Evolutionary conservation across 768 basidiomycete genomes (phyloP).

Genomic region (Tylopilus plumbeoviolaceoides): DNA sequence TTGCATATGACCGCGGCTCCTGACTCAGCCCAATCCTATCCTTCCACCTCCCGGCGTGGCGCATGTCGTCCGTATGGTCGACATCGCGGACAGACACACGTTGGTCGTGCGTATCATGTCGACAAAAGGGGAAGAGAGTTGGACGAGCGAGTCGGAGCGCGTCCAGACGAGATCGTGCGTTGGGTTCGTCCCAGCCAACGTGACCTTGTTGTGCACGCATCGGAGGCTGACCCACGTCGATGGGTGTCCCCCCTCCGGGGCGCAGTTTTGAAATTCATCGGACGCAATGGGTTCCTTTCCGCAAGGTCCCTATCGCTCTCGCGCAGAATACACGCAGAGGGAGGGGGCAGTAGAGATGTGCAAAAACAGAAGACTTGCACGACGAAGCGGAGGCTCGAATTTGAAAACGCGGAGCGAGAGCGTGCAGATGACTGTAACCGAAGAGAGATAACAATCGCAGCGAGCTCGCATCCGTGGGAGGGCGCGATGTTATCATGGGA

Average conservation of each 20-base stretch:
- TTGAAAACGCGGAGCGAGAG: not conserved
- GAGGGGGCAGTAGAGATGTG: not conserved
- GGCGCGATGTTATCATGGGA: not conserved
- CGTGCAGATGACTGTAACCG: not conserved
- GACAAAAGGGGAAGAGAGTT: not conserved
- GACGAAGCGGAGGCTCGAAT: not conserved
- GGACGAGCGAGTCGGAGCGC: conserved; percentile 1
- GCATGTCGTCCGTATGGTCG: not conserved
- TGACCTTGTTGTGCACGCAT: too few relatives aligned
- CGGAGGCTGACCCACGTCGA: too few relatives aligned
- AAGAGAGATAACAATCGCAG: not conserved
- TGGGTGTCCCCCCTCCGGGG: too few relatives aligned
- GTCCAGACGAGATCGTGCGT: not conserved
- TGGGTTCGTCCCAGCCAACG: not conserved
- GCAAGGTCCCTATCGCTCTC: not conserved
- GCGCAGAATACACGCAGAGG: too few relatives aligned
- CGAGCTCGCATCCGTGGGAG: not conserved
- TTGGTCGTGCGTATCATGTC: not conserved
- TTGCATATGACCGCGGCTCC: too few relatives aligned
- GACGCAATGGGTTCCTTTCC: not conserved
- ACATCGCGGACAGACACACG: too few relatives aligned
- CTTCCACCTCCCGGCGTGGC: not conserved
- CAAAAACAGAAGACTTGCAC: not conserved
- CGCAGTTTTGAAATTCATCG: not conserved
- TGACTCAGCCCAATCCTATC: too few relatives aligned